Evolutionary conservation across 1,139 yeast genomes (phyloP), one percentile per base, ranked within the genome.

Genomic region (Taiozyma sp.): DNA sequence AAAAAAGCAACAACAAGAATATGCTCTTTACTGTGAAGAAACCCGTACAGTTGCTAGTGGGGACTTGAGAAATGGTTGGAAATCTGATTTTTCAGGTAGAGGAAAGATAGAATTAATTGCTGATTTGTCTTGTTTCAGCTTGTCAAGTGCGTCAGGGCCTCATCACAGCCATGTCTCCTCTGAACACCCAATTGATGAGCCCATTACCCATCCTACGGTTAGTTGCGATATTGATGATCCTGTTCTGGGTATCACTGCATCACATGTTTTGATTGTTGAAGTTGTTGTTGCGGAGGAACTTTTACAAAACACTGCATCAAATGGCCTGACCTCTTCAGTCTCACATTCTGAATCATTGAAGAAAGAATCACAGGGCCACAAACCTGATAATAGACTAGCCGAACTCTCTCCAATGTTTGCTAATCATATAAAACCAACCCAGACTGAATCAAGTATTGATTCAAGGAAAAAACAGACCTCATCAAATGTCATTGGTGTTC

Each of bases 221-320:
- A 74, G 91, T 8, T 89, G 96, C 67, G 96, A 89, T 64, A 75
- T 90, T 16, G 87, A 83, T 54, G 98, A 92, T 64, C 87, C 95
- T 1, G 82, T 81, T 5, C 70, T 85, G 51, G 98, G 98, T 0
- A 74, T 93, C 10, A 78, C 76, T 58, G 92, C 90, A 1, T 73
- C 76, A 46, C 99, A 93, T 65, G 75, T 83, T 19, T 72, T 93
- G 47, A 80, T 90, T 6, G 82, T 92, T 43, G 99, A 93, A 68
- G 80, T 90, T 51, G 88, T 92, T n/a, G 91, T 93, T 43, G 96
- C 96, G 1, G 99, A 93, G 69, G 99, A 93, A 64, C 64, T 83
- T 12, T 68, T 85, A 38, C 84, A 79, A 51, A 51, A 41, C 45
- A 29, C 58, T n/a, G 23, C 44, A 5, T 39, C 54, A 6, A 46